These are phyloP conservation scores for Actinomucor elegans DNA, from an alignment of 371 early-diverging fungal genomes.

Conservation along the genomic window DNA sequence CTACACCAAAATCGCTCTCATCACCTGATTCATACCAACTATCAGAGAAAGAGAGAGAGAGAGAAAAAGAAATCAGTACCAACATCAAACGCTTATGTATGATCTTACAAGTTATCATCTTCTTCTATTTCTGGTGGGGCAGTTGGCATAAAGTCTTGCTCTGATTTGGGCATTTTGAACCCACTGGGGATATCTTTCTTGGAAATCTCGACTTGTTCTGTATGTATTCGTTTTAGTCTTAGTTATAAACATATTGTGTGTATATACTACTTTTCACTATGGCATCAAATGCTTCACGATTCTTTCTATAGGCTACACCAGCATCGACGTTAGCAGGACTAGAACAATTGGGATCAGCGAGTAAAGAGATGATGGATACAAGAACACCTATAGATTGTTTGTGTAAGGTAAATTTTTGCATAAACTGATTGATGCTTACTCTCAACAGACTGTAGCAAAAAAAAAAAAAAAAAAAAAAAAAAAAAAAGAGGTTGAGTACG, in stretches of 20 bases:
- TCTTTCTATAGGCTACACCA: slow-evolving; percentile 75
- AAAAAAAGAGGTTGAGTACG: neutral
- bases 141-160: slow-evolving; percentile 47
- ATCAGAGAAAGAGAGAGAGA: too few relatives aligned
- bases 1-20: slow-evolving; percentile 50
- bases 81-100: neutral
- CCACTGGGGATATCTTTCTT: slow-evolving; percentile 57
- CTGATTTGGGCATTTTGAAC: slow-evolving; percentile 54
- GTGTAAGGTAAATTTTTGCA: neutral
- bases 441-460: slow-evolving; percentile 42
- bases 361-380: slow-evolving; percentile 85
- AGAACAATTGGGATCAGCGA: slow-evolving; percentile 96
- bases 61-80: neutral
- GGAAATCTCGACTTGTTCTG: slow-evolving; percentile 57
- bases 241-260: slow-evolving; percentile 28
- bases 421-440: slow-evolving; percentile 29
- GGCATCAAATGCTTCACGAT: slow-evolving; percentile 67
- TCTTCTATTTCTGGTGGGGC: slow-evolving; percentile 50
- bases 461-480: neutral
- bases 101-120: slow-evolving; percentile 52
- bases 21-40: slow-evolving; percentile 60
- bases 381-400: slow-evolving; percentile 64
- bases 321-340: slow-evolving; percentile 90
- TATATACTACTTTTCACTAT: slow-evolving; percentile 73
- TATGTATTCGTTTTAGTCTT: neutral